Conservation (phyloP, 306 rosid genomes). For the Sesbania bispinosa region DNA sequence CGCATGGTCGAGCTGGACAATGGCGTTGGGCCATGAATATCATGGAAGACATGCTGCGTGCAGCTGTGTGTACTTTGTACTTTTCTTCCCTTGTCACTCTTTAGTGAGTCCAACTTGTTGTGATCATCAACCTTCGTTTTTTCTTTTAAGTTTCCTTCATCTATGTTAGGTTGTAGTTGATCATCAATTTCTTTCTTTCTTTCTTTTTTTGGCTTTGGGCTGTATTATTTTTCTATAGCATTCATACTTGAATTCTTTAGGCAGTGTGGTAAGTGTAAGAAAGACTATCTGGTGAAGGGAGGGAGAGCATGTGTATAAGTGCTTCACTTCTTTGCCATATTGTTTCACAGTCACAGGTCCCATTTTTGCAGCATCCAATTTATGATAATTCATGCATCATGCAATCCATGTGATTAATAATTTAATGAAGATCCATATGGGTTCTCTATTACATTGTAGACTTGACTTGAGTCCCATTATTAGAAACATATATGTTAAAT, state of each 20-base stretch:
- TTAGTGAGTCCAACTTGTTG: conserved; percentile 51
- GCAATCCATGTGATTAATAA: neutral
- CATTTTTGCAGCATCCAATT: neutral
- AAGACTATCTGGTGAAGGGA: neutral
- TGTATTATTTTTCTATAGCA: neutral
- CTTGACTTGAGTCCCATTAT: neutral
- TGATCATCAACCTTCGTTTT: conserved; percentile 37
- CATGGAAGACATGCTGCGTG: conserved; percentile 95
- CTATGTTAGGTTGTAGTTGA: conserved; percentile 9
- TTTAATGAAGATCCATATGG: neutral
- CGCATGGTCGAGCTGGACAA: conserved; percentile 91
- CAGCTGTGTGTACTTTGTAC: conserved; percentile 91
- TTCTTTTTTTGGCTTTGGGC: conserved; percentile 1
- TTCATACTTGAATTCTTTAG: neutral
- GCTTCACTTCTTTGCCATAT: neutral
- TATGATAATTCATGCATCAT: neutral
- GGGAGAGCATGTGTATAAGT: neutral
- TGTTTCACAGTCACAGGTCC: neutral
- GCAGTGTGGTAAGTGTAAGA: neutral
- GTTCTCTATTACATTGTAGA: neutral
- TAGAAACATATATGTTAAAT: neutral
- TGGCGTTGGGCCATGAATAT: conserved; percentile 98
- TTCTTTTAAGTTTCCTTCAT: conserved; percentile 26
- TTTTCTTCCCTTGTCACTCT: conserved; percentile 59
- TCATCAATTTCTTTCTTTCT: neutral